phyloP scores from a whole-genome alignment of 805 yeast species.

The Zygoascus tannicola region DNA sequence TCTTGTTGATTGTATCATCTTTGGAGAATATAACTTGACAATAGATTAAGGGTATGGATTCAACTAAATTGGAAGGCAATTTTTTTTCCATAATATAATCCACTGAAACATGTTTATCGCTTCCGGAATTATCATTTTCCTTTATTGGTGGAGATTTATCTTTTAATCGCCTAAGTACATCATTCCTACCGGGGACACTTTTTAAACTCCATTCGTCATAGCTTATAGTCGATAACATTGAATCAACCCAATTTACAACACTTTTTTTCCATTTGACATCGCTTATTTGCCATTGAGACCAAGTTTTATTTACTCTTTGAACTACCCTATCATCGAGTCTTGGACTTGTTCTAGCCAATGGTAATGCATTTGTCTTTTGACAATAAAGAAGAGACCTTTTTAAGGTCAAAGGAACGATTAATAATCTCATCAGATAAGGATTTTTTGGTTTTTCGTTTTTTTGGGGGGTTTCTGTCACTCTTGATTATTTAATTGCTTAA shows the following conservation, averaged over 20 bases:
- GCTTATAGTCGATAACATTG: slow-evolving; percentile 53
- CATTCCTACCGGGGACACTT: slow-evolving; percentile 61
- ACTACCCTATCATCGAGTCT: slow-evolving; percentile 36
- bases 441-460: too few relatives aligned
- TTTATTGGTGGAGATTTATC: slow-evolving; percentile 1
- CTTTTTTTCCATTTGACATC: slow-evolving; percentile 46
- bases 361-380: slow-evolving; percentile 38
- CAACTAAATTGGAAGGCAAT: slow-evolving; percentile 19
- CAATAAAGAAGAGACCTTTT: slow-evolving; percentile 56
- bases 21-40: slow-evolving; percentile 35
- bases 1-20: slow-evolving; percentile 29
- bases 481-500: too few relatives aligned
- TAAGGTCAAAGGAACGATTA: slow-evolving; percentile 65
- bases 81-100: slow-evolving; percentile 15
- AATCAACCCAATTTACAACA: slow-evolving; percentile 45
- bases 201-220: slow-evolving; percentile 72
- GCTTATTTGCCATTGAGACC: slow-evolving; percentile 55
- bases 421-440: slow-evolving; percentile 39
- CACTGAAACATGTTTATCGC: slow-evolving; percentile 11
- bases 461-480: too few relatives aligned
- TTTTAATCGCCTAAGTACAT: slow-evolving; percentile 43
- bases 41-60: slow-evolving; percentile 34
- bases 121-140: slow-evolving; percentile 10
- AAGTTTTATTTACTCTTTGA: slow-evolving; percentile 43
- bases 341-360: slow-evolving; percentile 29